A percentile compares a stretch with the other conserved stretches of the same genome.
These are phyloP conservation scores for Nigrospora sphaerica DNA, from an alignment of 2,329 filamentous ascomycete genomes.

Conservation along the genomic window DNA sequence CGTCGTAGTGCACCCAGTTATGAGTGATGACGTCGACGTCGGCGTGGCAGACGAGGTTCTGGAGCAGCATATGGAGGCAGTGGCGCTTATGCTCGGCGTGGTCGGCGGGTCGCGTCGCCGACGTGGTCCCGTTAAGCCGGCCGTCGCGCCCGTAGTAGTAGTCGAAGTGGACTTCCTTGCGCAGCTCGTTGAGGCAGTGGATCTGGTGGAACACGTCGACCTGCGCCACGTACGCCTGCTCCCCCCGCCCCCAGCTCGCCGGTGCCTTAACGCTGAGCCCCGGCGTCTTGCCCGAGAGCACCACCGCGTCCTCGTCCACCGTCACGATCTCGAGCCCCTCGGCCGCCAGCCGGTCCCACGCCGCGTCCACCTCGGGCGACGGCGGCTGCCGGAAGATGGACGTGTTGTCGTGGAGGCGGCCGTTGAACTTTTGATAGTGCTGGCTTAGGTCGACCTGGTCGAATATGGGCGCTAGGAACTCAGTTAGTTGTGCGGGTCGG, in stretches of 20 bases:
- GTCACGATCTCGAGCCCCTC: slow-evolving; percentile 1
- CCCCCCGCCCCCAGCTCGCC: background rate
- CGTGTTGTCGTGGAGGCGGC: slow-evolving; percentile 4
- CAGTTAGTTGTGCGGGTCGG: background rate
- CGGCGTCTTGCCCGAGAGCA: background rate
- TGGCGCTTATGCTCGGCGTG: slow-evolving; percentile 3
- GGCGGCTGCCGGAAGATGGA: slow-evolving; percentile 2
- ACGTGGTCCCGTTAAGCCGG: background rate
- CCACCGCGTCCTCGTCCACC: background rate
- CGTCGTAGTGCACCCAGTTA: slow-evolving; percentile 2
- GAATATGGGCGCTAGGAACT: background rate
- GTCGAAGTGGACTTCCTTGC: slow-evolving; percentile 3
- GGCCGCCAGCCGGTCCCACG: slow-evolving; percentile 1
- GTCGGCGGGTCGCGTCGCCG: background rate
- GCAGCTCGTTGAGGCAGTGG: slow-evolving; percentile 6
- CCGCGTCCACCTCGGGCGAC: slow-evolving; percentile 1
- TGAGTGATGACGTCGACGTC: slow-evolving; percentile 6
- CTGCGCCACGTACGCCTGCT: slow-evolving; percentile 1
- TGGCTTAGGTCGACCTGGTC: background rate
- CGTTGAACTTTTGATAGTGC: slow-evolving; percentile 14
- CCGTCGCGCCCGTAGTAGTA: slow-evolving; percentile 3
- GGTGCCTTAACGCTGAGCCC: background rate
- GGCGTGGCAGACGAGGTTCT: slow-evolving; percentile 6
- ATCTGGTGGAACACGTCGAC: slow-evolving; percentile 6
- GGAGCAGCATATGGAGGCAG: slow-evolving; percentile 3